These are phyloP conservation scores for Phialophora tarda DNA, from an alignment of 2,329 filamentous ascomycete species.

Conservation along the genomic window DNA sequence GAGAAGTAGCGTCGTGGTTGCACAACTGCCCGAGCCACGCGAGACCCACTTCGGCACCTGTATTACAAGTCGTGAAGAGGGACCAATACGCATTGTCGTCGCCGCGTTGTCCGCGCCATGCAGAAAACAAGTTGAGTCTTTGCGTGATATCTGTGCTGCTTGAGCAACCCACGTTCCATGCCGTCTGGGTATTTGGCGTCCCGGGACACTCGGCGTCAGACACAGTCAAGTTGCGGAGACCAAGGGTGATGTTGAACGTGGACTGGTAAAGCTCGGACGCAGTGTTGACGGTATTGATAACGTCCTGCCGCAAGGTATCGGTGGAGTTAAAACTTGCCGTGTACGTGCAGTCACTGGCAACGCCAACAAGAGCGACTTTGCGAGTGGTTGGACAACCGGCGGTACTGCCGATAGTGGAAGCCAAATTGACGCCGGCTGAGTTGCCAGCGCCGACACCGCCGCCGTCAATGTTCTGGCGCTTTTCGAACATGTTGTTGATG, in stretches of 20 bases:
- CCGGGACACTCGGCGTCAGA: constrained; percentile 76
- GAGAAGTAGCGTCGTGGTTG: constrained; percentile 61
- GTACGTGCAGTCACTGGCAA: constrained; percentile 93
- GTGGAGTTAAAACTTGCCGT: constrained; percentile 71
- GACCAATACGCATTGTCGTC: constrained; percentile 95
- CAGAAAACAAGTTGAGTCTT: constrained; percentile 84
- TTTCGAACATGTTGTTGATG: constrained; percentile 71
- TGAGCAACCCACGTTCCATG: constrained; percentile 83
- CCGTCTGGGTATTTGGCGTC: constrained; percentile 67
- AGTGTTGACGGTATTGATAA: constrained; percentile 82
- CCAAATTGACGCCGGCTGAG: constrained; percentile 78
- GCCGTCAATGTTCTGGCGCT: constrained; percentile 66
- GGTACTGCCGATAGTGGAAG: constrained; percentile 77
- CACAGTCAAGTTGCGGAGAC: constrained; percentile 82
- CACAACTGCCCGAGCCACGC: constrained; percentile 94
- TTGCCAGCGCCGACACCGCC: constrained; percentile 72
- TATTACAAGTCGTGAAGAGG: constrained; percentile 79
- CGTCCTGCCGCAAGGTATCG: constrained; percentile 70
- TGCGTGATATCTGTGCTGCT: constrained; percentile 68
- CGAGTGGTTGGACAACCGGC: constrained; percentile 87
- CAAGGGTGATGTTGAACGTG: constrained; percentile 93
- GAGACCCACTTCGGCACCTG: constrained; percentile 82
- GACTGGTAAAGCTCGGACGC: constrained; percentile 87
- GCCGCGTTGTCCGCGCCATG: constrained; percentile 77
- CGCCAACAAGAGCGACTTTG: constrained; percentile 87